Evolutionary conservation across 2,329 filamentous ascomycete genomes (phyloP), one percentile per base, ranked within the genome.

Genomic region (Colletotrichum sp.): DNA sequence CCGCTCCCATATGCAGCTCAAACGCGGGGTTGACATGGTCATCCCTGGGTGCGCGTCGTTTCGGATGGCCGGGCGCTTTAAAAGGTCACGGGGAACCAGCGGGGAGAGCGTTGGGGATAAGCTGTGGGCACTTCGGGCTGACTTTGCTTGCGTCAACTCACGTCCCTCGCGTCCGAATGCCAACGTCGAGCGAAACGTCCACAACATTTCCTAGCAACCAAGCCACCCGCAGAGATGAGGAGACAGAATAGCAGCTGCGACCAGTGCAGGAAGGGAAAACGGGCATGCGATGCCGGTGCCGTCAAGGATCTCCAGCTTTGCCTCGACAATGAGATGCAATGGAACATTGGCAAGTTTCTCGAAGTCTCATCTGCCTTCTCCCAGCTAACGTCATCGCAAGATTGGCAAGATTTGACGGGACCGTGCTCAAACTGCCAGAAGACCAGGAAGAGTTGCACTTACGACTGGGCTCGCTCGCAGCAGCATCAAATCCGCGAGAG

Each of bases 381-480:
- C 24, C 10, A 12, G 12, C 62, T 60, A 57, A 65, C 57, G 44
- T 52, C 44, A 13, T 8, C 6, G 8, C 9, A 36, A 76, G 73
- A 76, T 18, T 76, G 73, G 69, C 44, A 76, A 16, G 39, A 32
- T 64, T 13, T 67, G 12, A 32, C 21, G 7, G 70, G 49, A 10
- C 75, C 79, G 15, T 83, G 82, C 64, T 81, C 82, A 0, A 83
- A 83, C 16, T 83, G 82, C 34, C 69, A 75, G 7, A 82, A 79
- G 70, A 83, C 82, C 18, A 79, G 80, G 8, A 83, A 83, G 60
- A 77, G 75, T 12, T 83, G 82, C 16, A 80, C 82, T 2, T 71
- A 82, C 52, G 79, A 82, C 10, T 83, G 82, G 82, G 79, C 72
- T 13, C 74, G 70, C 57, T 72, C 77, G n/a, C 75, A 79, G 52